A percentile compares a stretch with the other conserved stretches of the same genome.
Evolutionary conservation across 768 basidiomycete species (phyloP).

Genomic region (Dioszegia aurantiaca): DNA sequence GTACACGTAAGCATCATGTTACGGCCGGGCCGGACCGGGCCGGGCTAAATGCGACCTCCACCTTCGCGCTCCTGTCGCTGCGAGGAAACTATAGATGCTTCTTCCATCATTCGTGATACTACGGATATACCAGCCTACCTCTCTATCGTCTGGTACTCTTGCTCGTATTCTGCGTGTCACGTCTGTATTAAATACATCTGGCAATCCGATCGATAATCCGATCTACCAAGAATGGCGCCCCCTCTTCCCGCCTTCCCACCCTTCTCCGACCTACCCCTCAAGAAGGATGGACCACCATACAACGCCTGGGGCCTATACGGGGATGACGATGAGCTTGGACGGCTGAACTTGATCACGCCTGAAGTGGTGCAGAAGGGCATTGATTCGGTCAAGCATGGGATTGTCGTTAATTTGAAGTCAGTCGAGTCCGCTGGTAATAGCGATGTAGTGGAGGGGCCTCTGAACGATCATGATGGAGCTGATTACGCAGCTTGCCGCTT

Average conservation of each 20-base stretch:
- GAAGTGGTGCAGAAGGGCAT: conserved; percentile 23
- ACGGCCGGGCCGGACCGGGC: too few relatives aligned
- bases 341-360: conserved; percentile 29
- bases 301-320: conserved; percentile 37
- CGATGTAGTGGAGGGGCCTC: too few relatives aligned
- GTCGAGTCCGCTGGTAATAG: neutral
- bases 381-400: conserved; percentile 24
- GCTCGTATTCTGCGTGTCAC: too few relatives aligned
- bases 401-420: conserved; percentile 33
- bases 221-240: neutral
- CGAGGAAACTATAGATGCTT: too few relatives aligned
- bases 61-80: too few relatives aligned
- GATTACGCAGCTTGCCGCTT: neutral
- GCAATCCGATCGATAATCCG: neutral
- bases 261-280: conserved; percentile 12
- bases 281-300: conserved; percentile 25
- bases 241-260: conserved; percentile 1
- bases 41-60: too few relatives aligned
- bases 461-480: neutral
- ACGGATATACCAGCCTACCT: too few relatives aligned
- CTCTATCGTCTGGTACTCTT: too few relatives aligned
- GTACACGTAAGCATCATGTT: too few relatives aligned
- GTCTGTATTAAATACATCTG: neutral
- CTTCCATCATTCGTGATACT: too few relatives aligned
- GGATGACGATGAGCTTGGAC: conserved; percentile 26